Evolutionary conservation across 495 filamentous ascomycete species (phyloP), one percentile per base, ranked within the genome.

Genomic region (Daldinia grandis): DNA sequence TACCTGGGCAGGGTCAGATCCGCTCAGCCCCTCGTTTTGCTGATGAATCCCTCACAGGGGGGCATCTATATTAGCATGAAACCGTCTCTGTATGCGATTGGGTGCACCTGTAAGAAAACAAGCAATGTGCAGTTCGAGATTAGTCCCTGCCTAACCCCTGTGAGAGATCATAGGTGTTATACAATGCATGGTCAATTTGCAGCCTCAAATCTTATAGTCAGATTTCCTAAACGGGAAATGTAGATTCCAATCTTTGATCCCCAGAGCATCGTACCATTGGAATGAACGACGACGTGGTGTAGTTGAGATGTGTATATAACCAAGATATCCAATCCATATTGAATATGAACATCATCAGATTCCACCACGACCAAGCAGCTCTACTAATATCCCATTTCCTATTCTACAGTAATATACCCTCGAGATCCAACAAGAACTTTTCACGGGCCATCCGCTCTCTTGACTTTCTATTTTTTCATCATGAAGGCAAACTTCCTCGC

Each of bases 211-310:
- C 55, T 60, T 44, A 35, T 27, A 38, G 64, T 56, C 44, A 30
- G 15, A 44, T 65, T 62, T 51, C 68, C 62, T 7, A 66, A 66
- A 62, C 10, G 5, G 62, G 68, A 44, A 71, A 62, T 62, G 10
- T 47, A 21, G 62, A 71, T 71, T 71, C 57, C 68, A 71, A 62
- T 53, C 15, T 62, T 50, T 40, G 55, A 47, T 66, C 57, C 62
- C 44, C 7, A 37, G 44, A 63, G 54, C 14, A 47, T 47, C 42
- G 17, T 24, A 1, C 14, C 6, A 21, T 24, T 47, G 9, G 17
- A 24, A 21, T 12, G 17, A 9, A 10, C 42, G 42, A 47, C 42
- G 8, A 47, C 21, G 42, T 24, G 9, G 17, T 12, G 10, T 0
- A 14, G 42, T 24, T 24, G 19, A 24, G 14, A 38, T 24, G 58